Evolutionary conservation across 257 asterid genomes (phyloP), one percentile per base, ranked within the genome.

Genomic region (Ajuga chamaepitys): DNA sequence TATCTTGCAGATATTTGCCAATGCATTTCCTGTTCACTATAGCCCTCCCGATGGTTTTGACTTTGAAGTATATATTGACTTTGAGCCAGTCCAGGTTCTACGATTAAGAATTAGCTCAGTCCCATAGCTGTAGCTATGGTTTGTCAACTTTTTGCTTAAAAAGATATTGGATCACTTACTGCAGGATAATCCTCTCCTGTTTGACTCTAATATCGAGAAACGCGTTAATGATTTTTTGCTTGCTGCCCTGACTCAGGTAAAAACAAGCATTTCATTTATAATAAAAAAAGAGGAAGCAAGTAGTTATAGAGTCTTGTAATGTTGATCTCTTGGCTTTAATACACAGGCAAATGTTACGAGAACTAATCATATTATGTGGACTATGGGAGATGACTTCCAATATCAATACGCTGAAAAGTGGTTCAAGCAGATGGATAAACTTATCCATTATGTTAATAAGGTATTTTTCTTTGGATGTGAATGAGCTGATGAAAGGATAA

Each of bases 341-440:
- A 12, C 66, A 46, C 80, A 90, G 96, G 97, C 91, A 67, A 88
- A 90, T 70, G 91, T 90, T 50, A 90, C 97, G 0, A 86, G 82
- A 47, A 82, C 89, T 32, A 82, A 90, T 79, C 97, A 90, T 75
- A 83, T 90, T 20, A 90, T 90, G 97, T 90, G 95, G 95, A 90
- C 97, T 17, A 90, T 90, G 97, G 97, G 97, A 45, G 90, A 90
- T 45, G 97, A 88, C 73, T 90, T 90, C 75, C 81, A 75, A 66
- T 90, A 90, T 76, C 92, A 84, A 56, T 90, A 90, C 65, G 95
- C 96, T 1, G 97, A 88, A 67, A 71, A 88, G 34, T 90, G 97
- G 97, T 90, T 90, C 87, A 90, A 84, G 80, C 85, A 90, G 72
- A 90, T 90, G 96, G 97, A 90, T 76, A 90, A 90, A 77, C 82